These are phyloP conservation scores for Candida bentonensis DNA, from an alignment of 805 yeast genomes.

Conservation along the genomic window DNA sequence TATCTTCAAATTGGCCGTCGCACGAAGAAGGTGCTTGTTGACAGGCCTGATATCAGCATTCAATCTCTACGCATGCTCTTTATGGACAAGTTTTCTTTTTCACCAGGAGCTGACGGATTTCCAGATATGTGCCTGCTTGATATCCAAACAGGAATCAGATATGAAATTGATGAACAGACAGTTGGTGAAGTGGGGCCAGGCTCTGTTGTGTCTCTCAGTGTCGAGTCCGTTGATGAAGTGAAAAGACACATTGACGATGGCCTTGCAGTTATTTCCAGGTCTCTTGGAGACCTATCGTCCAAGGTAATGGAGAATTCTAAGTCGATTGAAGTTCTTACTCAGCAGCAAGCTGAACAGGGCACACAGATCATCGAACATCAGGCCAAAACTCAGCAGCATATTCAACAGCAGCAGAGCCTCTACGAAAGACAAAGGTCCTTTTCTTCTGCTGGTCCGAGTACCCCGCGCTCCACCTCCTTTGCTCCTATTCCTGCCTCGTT, in stretches of 20 bases:
- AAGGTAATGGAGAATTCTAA: constrained; percentile 13
- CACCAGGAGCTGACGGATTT: constrained; percentile 53
- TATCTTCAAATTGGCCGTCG: constrained; percentile 21
- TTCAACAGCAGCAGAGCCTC: neutral
- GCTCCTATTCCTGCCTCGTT: neutral
- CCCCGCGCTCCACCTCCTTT: neutral
- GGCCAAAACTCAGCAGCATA: constrained; percentile 24
- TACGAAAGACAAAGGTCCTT: neutral
- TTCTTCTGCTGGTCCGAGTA: neutral
- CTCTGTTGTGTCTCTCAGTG: constrained; percentile 40
- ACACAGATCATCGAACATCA: constrained; percentile 3
- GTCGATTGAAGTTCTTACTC: constrained; percentile 5
- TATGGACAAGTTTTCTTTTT: constrained; percentile 75
- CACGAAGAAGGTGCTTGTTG: constrained; percentile 13
- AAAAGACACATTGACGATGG: constrained; percentile 19
- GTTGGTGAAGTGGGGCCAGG: constrained; percentile 48
- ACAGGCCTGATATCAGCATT: constrained; percentile 23
- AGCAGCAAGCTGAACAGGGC: neutral
- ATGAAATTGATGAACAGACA: constrained; percentile 63
- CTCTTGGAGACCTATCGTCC: constrained; percentile 14
- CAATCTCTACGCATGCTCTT: constrained; percentile 42
- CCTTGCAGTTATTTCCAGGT: constrained; percentile 10
- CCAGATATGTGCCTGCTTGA: constrained; percentile 73
- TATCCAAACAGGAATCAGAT: constrained; percentile 41
- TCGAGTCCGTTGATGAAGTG: constrained; percentile 28